Evolutionary conservation across 1,284 basidiomycete species (phyloP), one percentile per base, ranked within the genome.

Genomic region (Rugosomyces carneus): DNA sequence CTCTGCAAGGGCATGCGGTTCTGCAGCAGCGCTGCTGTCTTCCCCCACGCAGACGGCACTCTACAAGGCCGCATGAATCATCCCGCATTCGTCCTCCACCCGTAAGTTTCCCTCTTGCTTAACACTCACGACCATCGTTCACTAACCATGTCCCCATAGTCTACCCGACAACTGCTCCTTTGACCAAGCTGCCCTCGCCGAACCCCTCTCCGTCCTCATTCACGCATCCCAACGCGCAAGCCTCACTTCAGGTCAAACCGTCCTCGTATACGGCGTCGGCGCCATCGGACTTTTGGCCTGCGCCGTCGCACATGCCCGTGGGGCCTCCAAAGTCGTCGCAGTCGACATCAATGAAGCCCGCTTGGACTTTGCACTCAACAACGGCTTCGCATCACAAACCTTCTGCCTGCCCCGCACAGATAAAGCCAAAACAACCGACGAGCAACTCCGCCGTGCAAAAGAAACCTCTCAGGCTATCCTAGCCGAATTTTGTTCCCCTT

Each of bases 11-110:
- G 69, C 56, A 77, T 98, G 81, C 80, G 90, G 51, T 98, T 97
- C 68, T 89, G 87, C 58, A 84, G 80, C 50, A 86, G 81, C 44
- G 94, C 94, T 37, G 91, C 94, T 65, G 92, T 90, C 8, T 90
- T 85, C 65, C 94, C 94, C 38, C 94, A 98, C 62, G 75, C 89
- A 19, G 93, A 97, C 59, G 94, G 94, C 2, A 95, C 92, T 4
- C 77, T 97, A 40, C 89, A 93, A 64, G 80, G 81, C 48, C 75
- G 76, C 55, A 89, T 97, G 78, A 92, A 90, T 66, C 93, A 94
- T 67, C 93, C 92, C 1, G 80, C 81, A 0, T 75, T 85, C 58
- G 76, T 91, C 49, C 77, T 93, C 36, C 89, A 95, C 70, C 87
- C 86, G 89, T 92, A 64, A 65, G 88, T 79, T 35, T 38, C 36